These are phyloP conservation scores for Neurospora discreta DNA, from an alignment of 495 filamentous ascomycete species.

Conservation along the genomic window DNA sequence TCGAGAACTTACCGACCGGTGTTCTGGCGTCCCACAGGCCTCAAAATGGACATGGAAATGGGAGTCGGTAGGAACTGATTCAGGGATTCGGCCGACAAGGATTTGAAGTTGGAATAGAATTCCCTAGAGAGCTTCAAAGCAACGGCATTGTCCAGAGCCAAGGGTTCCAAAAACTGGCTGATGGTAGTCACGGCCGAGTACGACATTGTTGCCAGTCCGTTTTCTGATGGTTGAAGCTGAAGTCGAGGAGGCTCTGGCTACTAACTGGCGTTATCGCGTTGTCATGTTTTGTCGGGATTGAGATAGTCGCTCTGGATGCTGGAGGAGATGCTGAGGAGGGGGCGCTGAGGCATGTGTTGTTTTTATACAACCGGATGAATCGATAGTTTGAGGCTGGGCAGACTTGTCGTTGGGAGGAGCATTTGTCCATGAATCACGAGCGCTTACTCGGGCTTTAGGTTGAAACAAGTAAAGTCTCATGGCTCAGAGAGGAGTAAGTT, in stretches of 20 bases:
- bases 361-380: not conserved
- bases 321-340: too few species aligned
- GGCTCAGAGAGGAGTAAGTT: not conserved
- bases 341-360: not conserved
- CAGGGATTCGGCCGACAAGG: slow-evolving; percentile 52
- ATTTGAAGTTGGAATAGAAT: slow-evolving; percentile 48
- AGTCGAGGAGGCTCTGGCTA: not conserved
- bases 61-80: slow-evolving; percentile 73
- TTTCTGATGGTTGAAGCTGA: not conserved
- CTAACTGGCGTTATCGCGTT: not conserved
- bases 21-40: slow-evolving; percentile 48
- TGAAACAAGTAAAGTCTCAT: not conserved
- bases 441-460: not conserved
- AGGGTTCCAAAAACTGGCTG: slow-evolving; percentile 31
- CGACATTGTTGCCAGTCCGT: slow-evolving; percentile 12
- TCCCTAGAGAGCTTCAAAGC: slow-evolving; percentile 50
- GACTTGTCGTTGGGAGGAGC: not conserved
- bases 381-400: not conserved
- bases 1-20: slow-evolving; percentile 40
- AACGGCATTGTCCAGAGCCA: slow-evolving; percentile 30
- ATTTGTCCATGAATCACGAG: not conserved
- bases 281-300: not conserved
- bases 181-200: slow-evolving; percentile 15
- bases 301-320: not conserved
- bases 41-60: slow-evolving; percentile 49